Evolutionary conservation across 768 basidiomycete genomes (phyloP).

Genomic region (Pisolithus tinctorius): DNA sequence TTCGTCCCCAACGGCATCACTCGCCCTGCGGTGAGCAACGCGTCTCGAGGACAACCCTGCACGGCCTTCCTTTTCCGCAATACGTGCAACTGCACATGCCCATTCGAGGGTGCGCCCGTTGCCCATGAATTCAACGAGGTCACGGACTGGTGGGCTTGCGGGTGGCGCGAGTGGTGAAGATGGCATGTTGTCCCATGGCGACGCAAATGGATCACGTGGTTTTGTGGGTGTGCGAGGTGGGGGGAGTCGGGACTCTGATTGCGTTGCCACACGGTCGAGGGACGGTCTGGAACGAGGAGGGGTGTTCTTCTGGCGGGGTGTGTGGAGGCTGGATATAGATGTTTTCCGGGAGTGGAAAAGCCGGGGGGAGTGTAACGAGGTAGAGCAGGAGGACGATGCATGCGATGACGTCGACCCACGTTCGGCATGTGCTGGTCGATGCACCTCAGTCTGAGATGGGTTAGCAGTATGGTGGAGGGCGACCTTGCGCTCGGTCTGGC

Average conservation of each 20-base stretch:
- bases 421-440: constrained; percentile 8
- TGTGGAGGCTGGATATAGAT: constrained; percentile 15
- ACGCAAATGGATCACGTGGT: constrained; percentile 22
- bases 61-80: constrained; percentile 38
- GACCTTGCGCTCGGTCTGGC: constrained; percentile 46
- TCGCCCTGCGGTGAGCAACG: not conserved
- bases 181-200: constrained; percentile 29
- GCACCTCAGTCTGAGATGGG: constrained; percentile 11
- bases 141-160: constrained; percentile 25
- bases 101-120: constrained; percentile 24
- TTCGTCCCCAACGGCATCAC: constrained; percentile 32
- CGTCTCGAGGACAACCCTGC: constrained; percentile 9
- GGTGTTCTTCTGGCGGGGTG: constrained; percentile 23
- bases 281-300: constrained; percentile 26
- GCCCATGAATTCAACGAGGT: constrained; percentile 25
- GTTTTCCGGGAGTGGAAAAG: constrained; percentile 33
- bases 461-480: constrained; percentile 35
- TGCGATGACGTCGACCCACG: constrained; percentile 12
- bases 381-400: constrained; percentile 13
- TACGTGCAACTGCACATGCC: constrained; percentile 37
- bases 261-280: constrained; percentile 25
- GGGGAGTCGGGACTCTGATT: constrained; percentile 25
- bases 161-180: constrained; percentile 39
- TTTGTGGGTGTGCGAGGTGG: constrained; percentile 25
- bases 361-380: constrained; percentile 24